These are phyloP conservation scores for Jaltomata sinuosa DNA, from an alignment of 257 asterid species.

Conservation along the genomic window DNA sequence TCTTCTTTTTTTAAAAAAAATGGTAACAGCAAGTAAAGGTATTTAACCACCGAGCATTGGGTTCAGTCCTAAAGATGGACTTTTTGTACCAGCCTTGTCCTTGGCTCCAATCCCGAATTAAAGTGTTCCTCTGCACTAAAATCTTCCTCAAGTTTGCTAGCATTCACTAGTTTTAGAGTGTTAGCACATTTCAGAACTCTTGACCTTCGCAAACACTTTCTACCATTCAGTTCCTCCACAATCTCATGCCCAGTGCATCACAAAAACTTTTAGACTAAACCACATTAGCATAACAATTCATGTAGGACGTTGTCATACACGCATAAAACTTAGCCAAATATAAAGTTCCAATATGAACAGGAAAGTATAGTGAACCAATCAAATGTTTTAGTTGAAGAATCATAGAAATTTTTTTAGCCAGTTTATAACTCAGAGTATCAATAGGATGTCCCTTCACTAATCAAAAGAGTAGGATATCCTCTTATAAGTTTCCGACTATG, in stretches of 20 bases:
- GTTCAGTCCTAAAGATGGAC: background rate
- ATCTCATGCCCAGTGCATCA: background rate
- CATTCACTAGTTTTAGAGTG: background rate
- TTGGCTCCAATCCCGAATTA: background rate
- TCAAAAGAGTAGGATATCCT: background rate
- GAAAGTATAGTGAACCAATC: background rate
- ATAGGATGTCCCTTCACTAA: background rate
- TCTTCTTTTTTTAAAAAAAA: background rate
- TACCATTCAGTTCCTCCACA: background rate
- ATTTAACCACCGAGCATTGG: background rate
- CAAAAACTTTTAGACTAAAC: background rate
- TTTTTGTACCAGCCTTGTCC: background rate
- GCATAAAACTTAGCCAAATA: background rate
- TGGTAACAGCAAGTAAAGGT: background rate
- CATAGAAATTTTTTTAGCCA: background rate
- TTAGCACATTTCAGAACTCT: background rate
- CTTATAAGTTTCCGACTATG: background rate
- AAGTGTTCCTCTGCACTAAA: background rate
- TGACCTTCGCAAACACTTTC: background rate
- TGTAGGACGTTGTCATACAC: background rate
- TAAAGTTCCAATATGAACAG: background rate
- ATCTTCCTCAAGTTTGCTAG: background rate
- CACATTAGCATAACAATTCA: background rate
- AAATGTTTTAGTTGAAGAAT: background rate
- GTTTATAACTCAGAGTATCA: background rate